Conservation (phyloP, 169 alveolate species). For the Cryptosporidium viatorum region DNA sequence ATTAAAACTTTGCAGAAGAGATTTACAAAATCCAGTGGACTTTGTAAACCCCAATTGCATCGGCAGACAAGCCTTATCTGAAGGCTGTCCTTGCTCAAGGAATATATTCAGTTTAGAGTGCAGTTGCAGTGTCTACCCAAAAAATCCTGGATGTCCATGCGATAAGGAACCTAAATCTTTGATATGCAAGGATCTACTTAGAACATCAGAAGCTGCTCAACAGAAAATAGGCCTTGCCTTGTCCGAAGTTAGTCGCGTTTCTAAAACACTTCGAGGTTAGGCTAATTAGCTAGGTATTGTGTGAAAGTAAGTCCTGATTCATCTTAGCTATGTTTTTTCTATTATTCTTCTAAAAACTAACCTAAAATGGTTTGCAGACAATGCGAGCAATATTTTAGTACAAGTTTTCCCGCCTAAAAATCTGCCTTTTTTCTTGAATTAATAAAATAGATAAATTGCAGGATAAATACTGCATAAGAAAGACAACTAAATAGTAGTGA, state of each 20-base stretch:
- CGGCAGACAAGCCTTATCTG: constrained; percentile 29
- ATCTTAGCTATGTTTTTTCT: background rate
- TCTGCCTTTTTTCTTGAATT: background rate
- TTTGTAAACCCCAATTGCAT: constrained; percentile 29
- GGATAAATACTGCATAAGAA: background rate
- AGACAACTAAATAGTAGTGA: background rate
- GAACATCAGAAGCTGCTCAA: constrained; percentile 58
- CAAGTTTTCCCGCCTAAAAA: background rate
- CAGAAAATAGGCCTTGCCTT: constrained; percentile 2
- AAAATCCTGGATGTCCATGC: constrained; percentile 72
- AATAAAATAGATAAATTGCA: background rate
- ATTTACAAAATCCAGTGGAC: background rate
- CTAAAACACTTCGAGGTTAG: constrained; percentile 52
- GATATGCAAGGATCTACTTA: constrained; percentile 40
- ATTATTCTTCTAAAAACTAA: background rate
- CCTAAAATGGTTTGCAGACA: background rate
- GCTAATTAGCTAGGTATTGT: background rate
- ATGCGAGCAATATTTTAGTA: too few species aligned
- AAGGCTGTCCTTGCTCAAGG: constrained; percentile 58
- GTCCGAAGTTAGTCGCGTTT: constrained; percentile 6
- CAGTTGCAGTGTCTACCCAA: constrained; percentile 50
- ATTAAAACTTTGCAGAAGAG: constrained; percentile 35
- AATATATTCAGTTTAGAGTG: constrained; percentile 66
- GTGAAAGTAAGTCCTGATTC: background rate
- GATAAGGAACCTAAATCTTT: constrained; percentile 44